phyloP scores from a whole-genome alignment of 441 rosid genomes.

The Erysimum pusillum region DNA sequence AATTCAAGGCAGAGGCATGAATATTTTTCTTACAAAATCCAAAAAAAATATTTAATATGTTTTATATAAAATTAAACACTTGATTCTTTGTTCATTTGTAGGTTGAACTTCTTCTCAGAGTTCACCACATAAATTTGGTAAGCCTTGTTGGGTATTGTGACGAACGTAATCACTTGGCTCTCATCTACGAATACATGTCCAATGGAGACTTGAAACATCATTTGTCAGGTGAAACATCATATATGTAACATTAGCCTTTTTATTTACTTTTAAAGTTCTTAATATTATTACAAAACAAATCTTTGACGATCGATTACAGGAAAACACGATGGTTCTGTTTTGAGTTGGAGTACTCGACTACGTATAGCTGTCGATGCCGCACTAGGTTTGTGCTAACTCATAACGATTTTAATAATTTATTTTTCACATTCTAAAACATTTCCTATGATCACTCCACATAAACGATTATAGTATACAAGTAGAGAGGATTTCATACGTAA shows the following conservation, averaged over 20 bases:
- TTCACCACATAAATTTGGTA: slow-evolving; percentile 66
- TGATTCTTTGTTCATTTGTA: neutral
- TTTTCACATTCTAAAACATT: no score
- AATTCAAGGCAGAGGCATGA: slow-evolving; percentile 53
- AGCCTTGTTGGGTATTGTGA: slow-evolving; percentile 67
- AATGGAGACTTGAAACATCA: slow-evolving; percentile 53
- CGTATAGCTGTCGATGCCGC: slow-evolving; percentile 57
- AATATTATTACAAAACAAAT: neutral
- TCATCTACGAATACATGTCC: slow-evolving; percentile 67
- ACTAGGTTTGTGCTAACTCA: slow-evolving; percentile 44
- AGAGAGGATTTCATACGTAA: neutral
- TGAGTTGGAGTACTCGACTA: slow-evolving; percentile 55
- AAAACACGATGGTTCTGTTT: neutral
- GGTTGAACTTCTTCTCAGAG: slow-evolving; percentile 52
- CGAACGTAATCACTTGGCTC: slow-evolving; percentile 50
- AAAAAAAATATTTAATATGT: no score
- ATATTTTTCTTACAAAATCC: no score
- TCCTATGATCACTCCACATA: no score
- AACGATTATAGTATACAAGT: neutral
- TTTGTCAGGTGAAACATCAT: slow-evolving; percentile 51
- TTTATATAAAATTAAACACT: no score
- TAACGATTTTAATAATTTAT: no score
- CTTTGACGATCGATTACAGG: neutral
- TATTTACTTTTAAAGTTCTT: no score
- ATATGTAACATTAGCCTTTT: neutral